Conservation (phyloP, 108 stramenopile genomes). For the Mayamaea pseudoterrestris region DNA sequence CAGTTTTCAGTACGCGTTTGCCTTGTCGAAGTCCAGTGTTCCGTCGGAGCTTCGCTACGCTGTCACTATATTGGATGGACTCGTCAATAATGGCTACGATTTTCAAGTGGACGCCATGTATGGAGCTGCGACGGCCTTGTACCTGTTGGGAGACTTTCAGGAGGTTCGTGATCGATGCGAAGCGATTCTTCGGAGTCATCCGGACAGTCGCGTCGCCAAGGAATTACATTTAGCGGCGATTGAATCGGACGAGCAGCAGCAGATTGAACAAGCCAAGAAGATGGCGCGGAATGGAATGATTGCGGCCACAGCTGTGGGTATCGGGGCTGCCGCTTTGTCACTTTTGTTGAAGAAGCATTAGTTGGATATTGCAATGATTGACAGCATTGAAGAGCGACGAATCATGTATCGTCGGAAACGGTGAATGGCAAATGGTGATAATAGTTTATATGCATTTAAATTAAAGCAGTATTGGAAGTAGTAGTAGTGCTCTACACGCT, state of each 20-base stretch:
- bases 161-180: slow-evolving; percentile 50
- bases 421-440: background rate
- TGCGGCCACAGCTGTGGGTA: slow-evolving; percentile 59
- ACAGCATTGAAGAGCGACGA: background rate
- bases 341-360: slow-evolving; percentile 24
- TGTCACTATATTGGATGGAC: slow-evolving; percentile 61
- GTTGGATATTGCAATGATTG: slow-evolving; percentile 7
- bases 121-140: slow-evolving; percentile 62
- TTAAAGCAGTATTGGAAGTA: background rate
- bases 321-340: slow-evolving; percentile 30
- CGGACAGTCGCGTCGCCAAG: slow-evolving; percentile 47
- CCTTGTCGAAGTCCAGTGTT: slow-evolving; percentile 49
- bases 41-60: slow-evolving; percentile 54
- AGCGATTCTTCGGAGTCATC: slow-evolving; percentile 56
- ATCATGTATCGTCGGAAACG: background rate
- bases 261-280: slow-evolving; percentile 43
- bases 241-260: slow-evolving; percentile 49
- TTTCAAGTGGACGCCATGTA: slow-evolving; percentile 83
- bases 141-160: slow-evolving; percentile 59
- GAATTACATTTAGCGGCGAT: slow-evolving; percentile 71
- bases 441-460: background rate
- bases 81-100: slow-evolving; percentile 63
- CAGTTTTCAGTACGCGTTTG: slow-evolving; percentile 82
- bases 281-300: slow-evolving; percentile 58
- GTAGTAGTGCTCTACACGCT: background rate